Conservation (phyloP, 768 basidiomycete genomes). For the Suillus fuscotomentosus region DNA sequence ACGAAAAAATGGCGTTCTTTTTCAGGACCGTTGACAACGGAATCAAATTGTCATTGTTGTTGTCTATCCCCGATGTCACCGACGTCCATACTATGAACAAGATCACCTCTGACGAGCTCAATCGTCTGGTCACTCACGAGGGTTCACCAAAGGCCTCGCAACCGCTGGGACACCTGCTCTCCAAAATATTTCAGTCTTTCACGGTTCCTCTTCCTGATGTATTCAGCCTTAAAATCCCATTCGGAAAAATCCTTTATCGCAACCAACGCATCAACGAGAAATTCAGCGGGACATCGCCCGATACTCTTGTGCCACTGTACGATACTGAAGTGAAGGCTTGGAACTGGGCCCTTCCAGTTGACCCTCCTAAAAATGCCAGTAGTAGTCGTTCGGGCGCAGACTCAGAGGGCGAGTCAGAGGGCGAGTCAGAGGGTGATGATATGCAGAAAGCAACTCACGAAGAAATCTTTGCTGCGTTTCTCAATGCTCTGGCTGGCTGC, state of each 20-base stretch:
- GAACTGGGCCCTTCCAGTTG: neutral
- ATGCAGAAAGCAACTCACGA: neutral
- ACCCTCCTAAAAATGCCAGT: neutral
- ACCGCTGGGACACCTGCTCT: neutral
- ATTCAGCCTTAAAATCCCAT: neutral
- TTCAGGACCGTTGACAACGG: too few relatives aligned
- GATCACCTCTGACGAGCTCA: neutral
- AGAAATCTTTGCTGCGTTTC: neutral
- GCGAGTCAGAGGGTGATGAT: too few relatives aligned
- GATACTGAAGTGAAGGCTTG: too few relatives aligned
- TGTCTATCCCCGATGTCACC: neutral
- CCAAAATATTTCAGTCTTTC: neutral
- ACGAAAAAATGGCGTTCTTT: neutral
- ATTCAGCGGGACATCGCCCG: too few relatives aligned
- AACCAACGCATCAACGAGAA: too few relatives aligned
- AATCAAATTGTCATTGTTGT: neutral
- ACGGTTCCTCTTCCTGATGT: neutral
- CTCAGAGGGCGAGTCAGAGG: too few relatives aligned
- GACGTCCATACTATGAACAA: neutral
- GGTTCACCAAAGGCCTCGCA: too few relatives aligned
- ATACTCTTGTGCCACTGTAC: too few relatives aligned
- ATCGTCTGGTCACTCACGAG: too few relatives aligned
- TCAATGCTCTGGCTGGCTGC: neutral
- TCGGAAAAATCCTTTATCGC: too few relatives aligned
- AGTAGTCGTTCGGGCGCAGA: neutral